phyloP scores from a whole-genome alignment of 345 rosid species.

The Nasturtium officinale region DNA sequence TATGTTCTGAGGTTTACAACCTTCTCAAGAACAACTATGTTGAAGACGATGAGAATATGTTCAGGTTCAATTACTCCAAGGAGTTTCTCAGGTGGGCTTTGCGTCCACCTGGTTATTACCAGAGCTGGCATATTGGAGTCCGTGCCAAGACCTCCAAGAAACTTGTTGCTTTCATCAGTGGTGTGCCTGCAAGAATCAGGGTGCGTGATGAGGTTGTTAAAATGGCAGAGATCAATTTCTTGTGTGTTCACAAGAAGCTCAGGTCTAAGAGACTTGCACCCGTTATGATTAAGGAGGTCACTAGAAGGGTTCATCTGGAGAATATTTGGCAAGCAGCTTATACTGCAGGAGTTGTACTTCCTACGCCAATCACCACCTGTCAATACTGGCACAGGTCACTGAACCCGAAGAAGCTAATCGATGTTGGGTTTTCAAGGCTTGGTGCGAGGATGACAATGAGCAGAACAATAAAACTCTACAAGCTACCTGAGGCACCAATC shows the following conservation, averaged over 20 bases:
- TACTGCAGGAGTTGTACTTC: conserved; percentile 92
- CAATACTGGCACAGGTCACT: conserved; percentile 97
- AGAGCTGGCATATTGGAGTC: conserved; percentile 91
- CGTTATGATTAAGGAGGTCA: conserved; percentile 96
- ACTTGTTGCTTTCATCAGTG: conserved; percentile 91
- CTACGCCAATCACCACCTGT: conserved; percentile 84
- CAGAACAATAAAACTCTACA: conserved; percentile 86
- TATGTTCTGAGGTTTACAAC: conserved; percentile 71
- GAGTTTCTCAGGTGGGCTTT: conserved; percentile 93
- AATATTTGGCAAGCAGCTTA: conserved; percentile 96
- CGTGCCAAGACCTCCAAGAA: conserved; percentile 80
- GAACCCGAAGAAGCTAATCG: conserved; percentile 96
- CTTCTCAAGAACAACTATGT: conserved; percentile 86
- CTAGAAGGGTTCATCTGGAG: conserved; percentile 90
- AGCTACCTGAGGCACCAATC: conserved; percentile 67
- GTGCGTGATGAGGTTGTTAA: conserved; percentile 71
- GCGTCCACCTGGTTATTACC: conserved; percentile 79
- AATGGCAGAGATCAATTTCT: conserved; percentile 94
- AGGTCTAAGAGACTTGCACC: conserved; percentile 95
- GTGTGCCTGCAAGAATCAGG: conserved; percentile 86
- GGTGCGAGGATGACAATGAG: conserved; percentile 98
- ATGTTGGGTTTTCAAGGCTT: conserved; percentile 92
- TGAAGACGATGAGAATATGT: conserved; percentile 97
- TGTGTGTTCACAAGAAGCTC: conserved; percentile 96
- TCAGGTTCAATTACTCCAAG: conserved; percentile 92